phyloP scores from a whole-genome alignment of 2,329 filamentous ascomycete genomes.

The Thelonectria blattea region DNA sequence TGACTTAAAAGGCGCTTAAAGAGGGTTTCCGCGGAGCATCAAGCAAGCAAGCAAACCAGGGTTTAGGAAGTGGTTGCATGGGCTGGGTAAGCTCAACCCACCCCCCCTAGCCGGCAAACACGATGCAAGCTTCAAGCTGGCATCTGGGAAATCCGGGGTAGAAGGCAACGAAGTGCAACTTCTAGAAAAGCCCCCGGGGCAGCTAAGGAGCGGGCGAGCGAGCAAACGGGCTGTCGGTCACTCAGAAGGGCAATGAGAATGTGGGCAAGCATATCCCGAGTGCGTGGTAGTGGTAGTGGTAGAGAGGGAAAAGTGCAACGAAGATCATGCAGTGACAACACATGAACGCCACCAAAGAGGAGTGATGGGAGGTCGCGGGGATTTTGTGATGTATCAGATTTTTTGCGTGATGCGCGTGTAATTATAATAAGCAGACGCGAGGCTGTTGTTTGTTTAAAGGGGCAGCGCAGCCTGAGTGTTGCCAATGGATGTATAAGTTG shows the following conservation, averaged over 20 bases:
- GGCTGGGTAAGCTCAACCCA: not conserved
- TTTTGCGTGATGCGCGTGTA: not conserved
- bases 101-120: not conserved
- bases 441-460: constrained; percentile 4
- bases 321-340: constrained; percentile 21
- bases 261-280: constrained; percentile 1
- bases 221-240: not conserved
- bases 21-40: too few relatives aligned
- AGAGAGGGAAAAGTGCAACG: constrained; percentile 15
- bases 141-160: not conserved
- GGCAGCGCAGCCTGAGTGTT: not conserved
- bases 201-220: not conserved
- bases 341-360: constrained; percentile 13
- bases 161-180: not conserved
- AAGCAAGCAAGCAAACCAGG: not conserved
- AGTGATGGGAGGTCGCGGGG: not conserved
- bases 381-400: constrained; percentile 22
- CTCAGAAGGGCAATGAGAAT: not conserved
- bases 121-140: constrained; percentile 3
- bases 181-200: not conserved
- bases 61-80: constrained; percentile 7
- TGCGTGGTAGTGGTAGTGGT: constrained; percentile 1
- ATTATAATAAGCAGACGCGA: not conserved
- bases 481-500: not conserved
- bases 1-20: not conserved